Evolutionary conservation across 768 basidiomycete genomes (phyloP), one percentile per base, ranked within the genome.

Genomic region (Fibroporia radiculosa): DNA sequence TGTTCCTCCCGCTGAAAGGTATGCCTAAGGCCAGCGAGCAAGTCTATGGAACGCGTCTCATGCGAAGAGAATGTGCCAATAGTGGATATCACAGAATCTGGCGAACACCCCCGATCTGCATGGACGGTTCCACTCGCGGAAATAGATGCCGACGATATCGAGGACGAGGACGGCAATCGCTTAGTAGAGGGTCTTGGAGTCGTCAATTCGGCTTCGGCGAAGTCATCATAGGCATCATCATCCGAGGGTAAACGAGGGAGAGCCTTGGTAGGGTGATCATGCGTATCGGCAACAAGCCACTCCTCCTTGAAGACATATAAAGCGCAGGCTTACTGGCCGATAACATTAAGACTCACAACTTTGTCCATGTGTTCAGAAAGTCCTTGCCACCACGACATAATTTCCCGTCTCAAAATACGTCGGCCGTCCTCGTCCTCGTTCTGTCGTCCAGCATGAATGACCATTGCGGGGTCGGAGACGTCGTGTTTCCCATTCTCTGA

Each of bases 341-440:
- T 6, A 35, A 23, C 13, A 18, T 11, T 31, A 18, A 20, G 1
- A 66, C 77, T 22, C 45, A 81, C 82, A 48, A 85, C 62, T 48
- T 69, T 67, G 51, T 81, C 78, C 49, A 87, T 64, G 56, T 78
- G 72, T 42, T 77, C 75, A 0, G 75, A 66, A 6, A 85, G 61
- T 14, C 72, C 71, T 52, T 78, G 74, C 82, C 82, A 86, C 79
- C 81, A 85, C 25, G 50, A 54, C 56, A 67, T 71, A 48, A 86
- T 84, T 57, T 86, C 79, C 44, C 67, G 61, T 46, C 79, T 60
- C n/a, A 85, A 59, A 3, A 60, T 51, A 29, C 67, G 67, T 58
- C 72, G 78, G 48, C 74, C 74, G 18, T 66, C 66, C 1, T 55
- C 55, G 10, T 28, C 22, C 7, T 31, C 28, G 18, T 43, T 46